phyloP scores from a whole-genome alignment of 1,284 basidiomycete species.

The Cerrena zonata region DNA sequence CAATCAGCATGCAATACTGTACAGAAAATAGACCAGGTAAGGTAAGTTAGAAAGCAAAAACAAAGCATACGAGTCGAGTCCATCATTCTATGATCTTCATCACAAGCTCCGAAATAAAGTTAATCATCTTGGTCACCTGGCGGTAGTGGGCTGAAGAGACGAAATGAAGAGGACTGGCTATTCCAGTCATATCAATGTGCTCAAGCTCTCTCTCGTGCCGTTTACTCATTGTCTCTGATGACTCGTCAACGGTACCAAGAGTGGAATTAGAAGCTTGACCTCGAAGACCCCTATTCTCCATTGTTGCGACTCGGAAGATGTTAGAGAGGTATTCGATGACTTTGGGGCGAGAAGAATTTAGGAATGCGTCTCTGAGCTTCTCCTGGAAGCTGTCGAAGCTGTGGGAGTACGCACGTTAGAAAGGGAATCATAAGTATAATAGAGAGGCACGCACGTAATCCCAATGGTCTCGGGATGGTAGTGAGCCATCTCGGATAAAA shows the following conservation, averaged over 20 bases:
- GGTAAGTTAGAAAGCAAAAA: neutral
- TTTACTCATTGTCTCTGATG: conserved; percentile 31
- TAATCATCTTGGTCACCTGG: conserved; percentile 55
- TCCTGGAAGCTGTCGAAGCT: conserved; percentile 80
- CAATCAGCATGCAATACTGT: neutral
- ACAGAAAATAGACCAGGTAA: neutral
- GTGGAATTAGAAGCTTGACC: conserved; percentile 56
- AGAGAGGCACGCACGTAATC: conserved; percentile 53
- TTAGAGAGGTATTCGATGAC: conserved; percentile 69
- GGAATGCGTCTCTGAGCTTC: conserved; percentile 71
- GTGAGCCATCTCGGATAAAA: conserved; percentile 71
- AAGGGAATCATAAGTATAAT: conserved; percentile 5
- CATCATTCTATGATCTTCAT: conserved; percentile 45
- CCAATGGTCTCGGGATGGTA: conserved; percentile 71
- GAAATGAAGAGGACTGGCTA: conserved; percentile 65
- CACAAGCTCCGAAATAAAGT: conserved; percentile 68
- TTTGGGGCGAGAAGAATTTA: conserved; percentile 64
- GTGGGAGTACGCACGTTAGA: conserved; percentile 11
- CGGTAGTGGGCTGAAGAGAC: conserved; percentile 51
- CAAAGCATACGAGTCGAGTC: neutral
- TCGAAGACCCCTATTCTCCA: conserved; percentile 47
- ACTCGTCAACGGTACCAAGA: conserved; percentile 58
- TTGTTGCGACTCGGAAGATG: conserved; percentile 65
- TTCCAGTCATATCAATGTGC: conserved; percentile 64
- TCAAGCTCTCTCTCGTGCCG: conserved; percentile 53